Evolutionary conservation across 371 early-diverging fungal genomes (phyloP), one percentile per base, ranked within the genome.

Genomic region (Neoconidiobolus thromboides): DNA sequence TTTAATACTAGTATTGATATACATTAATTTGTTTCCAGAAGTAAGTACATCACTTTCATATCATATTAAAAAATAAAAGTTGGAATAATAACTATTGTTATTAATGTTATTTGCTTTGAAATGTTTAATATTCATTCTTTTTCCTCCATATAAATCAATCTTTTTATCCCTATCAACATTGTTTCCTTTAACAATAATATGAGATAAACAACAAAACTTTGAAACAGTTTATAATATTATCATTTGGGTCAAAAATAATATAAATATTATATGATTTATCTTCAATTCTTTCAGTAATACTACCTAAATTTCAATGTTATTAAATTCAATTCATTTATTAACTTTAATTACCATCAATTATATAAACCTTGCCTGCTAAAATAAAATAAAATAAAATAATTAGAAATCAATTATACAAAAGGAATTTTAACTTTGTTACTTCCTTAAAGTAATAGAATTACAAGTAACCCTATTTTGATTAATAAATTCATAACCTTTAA

Each of bases 91-190:
- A 61, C 26, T 26, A 26, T 26, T 26, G 26, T 26, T 42, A 7
- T n/a, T 12, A 37, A 37, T 26, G 12, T 3, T 36, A 36, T 49
- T 54, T 66, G 70, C 77, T 64, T 86, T 77, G 72, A 96, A 96
- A 10, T 73, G 74, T 43, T 92, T 92, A 64, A 83, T 84, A 47
- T 89, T 89, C 10, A 93, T 93, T 43, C 96, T 78, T 71, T 94
- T 87, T 62, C 96, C 91, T 69, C 96, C 95, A 67, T 95, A 96
- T 51, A 96, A 72, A 65, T 96, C 95, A n/a, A 91, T 78, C 68
- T 90, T 84, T 41, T 80, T 73, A 65, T 86, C 83, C 12, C 64
- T 76, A 1, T 71, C 84, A 69, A 86, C 76, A 63, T 76, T 68
- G 2, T 63, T 62, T 46, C 76, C 75, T 68, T 43, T 43, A 38